Evolutionary conservation across 805 yeast genomes (phyloP), one percentile per base, ranked within the genome.

Genomic region (Ogataea paraovalis): DNA sequence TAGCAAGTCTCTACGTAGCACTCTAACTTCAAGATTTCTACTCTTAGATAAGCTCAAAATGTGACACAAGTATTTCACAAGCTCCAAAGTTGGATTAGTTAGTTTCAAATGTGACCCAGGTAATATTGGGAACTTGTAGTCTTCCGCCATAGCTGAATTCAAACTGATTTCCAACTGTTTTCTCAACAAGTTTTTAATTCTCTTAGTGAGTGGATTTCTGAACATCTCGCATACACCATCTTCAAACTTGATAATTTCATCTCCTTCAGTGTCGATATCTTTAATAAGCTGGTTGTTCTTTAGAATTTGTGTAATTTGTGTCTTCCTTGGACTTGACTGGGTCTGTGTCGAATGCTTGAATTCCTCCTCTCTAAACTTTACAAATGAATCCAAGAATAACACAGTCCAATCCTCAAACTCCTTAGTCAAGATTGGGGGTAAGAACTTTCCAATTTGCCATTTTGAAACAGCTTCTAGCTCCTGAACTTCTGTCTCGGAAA

Each of bases 341-440:
- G 59, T 39, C 23, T 56, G 54, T 1, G 55, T 46, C 14, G 43
- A 39, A 19, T 30, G 41, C 6, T 67, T 62, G 0, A 57, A 46
- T 14, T 57, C 61, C 2, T 68, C 71, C 13, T 67, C 67, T 53
- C 87, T 85, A 41, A 71, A 69, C 47, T 79, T 80, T 32, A 82
- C 71, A 54, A 89, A 68, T 2, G 85, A 70, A 62, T 87, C 94
- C 58, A 91, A 66, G 58, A 89, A 83, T 50, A 88, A 79, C 39
- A 82, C 70, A 36, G 87, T 70, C 97, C 97, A 94, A 56, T 85
- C 94, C 41, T 83, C 85, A 69, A 94, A 90, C 61, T 94, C 98
- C 6, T 76, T 77, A 58, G 82, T 92, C 51, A 85, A 78, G 16
- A 89, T 76, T 1, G 73, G 64, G 0, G 99, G 97, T 38, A 94